A percentile compares a stretch with the other conserved stretches of the same genome.
phyloP scores from a whole-genome alignment of 2,329 filamentous ascomycete species.

The Alternaria burnsii region DNA sequence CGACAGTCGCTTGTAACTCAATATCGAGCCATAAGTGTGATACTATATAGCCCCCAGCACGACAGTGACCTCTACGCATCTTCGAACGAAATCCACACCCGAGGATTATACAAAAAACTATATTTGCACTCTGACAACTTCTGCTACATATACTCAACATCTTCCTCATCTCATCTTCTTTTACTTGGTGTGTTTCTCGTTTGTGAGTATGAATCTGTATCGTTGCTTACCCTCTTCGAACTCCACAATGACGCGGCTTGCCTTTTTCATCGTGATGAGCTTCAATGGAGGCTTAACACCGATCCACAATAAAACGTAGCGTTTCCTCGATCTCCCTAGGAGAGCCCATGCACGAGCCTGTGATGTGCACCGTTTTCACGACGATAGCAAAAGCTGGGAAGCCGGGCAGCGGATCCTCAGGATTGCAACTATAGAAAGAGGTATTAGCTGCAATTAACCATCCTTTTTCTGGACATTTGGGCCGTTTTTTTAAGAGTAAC shows the following conservation, averaged over 20 bases:
- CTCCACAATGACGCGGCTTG: background rate
- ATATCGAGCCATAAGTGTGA: background rate
- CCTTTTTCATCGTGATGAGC: too few species aligned
- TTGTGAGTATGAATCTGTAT: background rate
- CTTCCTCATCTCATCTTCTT: background rate
- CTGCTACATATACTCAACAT: background rate
- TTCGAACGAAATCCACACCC: background rate
- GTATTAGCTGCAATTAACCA: too few species aligned
- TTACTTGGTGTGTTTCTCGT: background rate
- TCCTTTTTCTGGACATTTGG: too few species aligned
- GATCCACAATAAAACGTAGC: background rate
- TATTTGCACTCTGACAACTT: background rate
- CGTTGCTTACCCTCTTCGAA: background rate
- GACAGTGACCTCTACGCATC: background rate
- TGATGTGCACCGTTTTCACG: background rate
- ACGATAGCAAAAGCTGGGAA: background rate
- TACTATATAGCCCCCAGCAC: background rate
- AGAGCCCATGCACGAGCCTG: background rate
- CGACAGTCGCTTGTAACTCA: background rate
- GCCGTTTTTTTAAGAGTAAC: too few species aligned
- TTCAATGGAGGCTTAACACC: background rate
- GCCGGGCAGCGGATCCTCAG: too few species aligned
- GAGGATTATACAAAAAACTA: background rate
- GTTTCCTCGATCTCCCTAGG: background rate
- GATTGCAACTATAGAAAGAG: too few species aligned